Evolutionary conservation across 306 rosid genomes (phyloP).

Genomic region (Prunus davidiana): DNA sequence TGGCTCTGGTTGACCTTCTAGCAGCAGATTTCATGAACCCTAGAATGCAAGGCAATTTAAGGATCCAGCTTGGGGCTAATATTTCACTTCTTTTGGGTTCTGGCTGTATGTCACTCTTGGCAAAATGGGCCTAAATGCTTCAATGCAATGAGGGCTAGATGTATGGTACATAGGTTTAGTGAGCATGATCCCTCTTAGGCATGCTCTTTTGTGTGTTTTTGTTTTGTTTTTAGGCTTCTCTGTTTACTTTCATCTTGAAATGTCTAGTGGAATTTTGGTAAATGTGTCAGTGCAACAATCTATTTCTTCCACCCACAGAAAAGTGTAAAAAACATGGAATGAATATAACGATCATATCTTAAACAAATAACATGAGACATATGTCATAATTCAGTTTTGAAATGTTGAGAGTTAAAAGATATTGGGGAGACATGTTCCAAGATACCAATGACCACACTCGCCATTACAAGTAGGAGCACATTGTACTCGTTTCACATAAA

Average conservation of each 20-base stretch:
- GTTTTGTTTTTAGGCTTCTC: neutral
- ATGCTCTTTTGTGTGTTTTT: neutral
- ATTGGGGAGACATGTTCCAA: no score
- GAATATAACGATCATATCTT: neutral
- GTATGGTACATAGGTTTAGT: neutral
- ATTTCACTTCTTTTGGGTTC: conserved; percentile 55
- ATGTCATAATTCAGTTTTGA: neutral
- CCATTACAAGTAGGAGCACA: no score
- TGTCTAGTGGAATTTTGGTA: neutral
- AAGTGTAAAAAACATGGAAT: neutral
- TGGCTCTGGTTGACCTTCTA: conserved; percentile 72
- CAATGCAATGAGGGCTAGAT: neutral
- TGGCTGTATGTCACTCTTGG: conserved; percentile 54
- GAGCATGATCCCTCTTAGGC: no score
- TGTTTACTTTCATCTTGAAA: neutral
- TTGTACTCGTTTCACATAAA: no score
- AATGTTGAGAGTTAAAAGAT: neutral
- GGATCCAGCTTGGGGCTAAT: conserved; percentile 55
- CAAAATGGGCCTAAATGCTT: conserved; percentile 37
- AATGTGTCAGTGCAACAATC: neutral
- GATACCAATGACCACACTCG: no score
- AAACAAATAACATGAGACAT: neutral
- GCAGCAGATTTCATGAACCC: conserved; percentile 61
- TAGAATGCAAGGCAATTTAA: conserved; percentile 42
- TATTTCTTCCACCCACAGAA: neutral